These are phyloP conservation scores for Exophiala viscosa DNA, from an alignment of 2,329 filamentous ascomycete genomes.

Conservation along the genomic window DNA sequence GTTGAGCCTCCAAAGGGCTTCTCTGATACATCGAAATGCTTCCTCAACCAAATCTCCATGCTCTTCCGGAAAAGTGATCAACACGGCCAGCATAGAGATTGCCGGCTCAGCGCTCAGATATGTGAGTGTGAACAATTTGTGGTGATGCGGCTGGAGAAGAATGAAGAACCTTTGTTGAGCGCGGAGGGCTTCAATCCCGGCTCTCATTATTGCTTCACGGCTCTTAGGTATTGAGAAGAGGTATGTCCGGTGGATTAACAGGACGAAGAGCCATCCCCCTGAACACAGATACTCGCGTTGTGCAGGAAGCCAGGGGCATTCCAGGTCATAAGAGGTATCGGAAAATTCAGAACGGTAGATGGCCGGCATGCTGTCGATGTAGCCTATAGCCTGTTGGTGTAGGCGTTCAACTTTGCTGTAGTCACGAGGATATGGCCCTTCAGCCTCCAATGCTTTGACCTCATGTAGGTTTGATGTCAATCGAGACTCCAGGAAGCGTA, in stretches of 20 bases:
- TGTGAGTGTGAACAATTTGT: conserved; percentile 9
- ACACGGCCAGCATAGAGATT: conserved; percentile 11
- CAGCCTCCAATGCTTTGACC: conserved; percentile 4
- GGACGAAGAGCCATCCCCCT: conserved; percentile 10
- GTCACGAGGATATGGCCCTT: conserved; percentile 11
- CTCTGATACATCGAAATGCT: conserved; percentile 6
- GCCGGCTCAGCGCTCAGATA: conserved; percentile 10
- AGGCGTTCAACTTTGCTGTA: conserved; percentile 11
- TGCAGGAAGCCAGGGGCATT: conserved; percentile 6
- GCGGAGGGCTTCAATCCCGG: conserved; percentile 6
- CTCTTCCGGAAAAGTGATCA: conserved; percentile 10
- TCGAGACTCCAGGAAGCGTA: conserved; percentile 9
- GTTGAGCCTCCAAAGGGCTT: conserved; percentile 8
- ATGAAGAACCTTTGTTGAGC: conserved; percentile 10
- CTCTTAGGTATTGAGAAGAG: conserved; percentile 8
- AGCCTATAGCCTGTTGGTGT: conserved; percentile 7
- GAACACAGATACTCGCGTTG: conserved; percentile 10
- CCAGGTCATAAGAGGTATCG: conserved; percentile 6
- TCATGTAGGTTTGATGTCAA: conserved; percentile 2
- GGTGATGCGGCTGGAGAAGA: conserved; percentile 2
- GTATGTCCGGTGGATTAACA: conserved; percentile 10
- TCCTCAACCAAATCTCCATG: conserved; percentile 3
- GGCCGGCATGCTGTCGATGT: conserved; percentile 5
- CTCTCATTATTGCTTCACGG: conserved; percentile 6
- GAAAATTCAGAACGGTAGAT: conserved; percentile 6